Evolutionary conservation across 495 filamentous ascomycete genomes (phyloP), one percentile per base, ranked within the genome.

Genomic region (Penicillium longicatenatum): DNA sequence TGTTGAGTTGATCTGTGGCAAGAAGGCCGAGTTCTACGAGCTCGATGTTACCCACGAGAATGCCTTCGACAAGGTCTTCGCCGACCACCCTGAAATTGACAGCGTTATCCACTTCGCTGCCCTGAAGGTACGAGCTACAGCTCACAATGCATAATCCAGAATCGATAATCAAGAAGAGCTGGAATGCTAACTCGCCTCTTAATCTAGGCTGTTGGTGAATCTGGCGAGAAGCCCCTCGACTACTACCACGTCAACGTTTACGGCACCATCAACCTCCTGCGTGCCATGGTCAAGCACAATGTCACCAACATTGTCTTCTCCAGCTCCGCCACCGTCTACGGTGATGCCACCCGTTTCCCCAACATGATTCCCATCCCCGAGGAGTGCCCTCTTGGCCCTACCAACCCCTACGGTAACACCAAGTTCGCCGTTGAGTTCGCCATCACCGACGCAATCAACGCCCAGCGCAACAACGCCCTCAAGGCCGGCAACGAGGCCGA

Each of bases 361-460:
- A 88, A 95, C 79, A 98, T 98, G 95, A 98, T 98, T 64, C 94
- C 94, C 62, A 98, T 98, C 69, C 94, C 95, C 33, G 94, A 98
- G 78, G 77, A 90, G 68, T 98, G 94, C 82, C 94, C 94, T 43
- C 89, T 97, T 61, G 92, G 90, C 43, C 92, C 94, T 20, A 98
- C 93, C 51, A 98, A 98, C 82, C 91, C 94, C 12, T 98, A 98
- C 75, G 94, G 94, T 33, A 89, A 89, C 71, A 98, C 94, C 52
- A 98, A 98, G 82, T 83, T 88, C 71, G 89, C 86, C 61, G 90
- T 97, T 55, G 94, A 98, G 80, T 82, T 70, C 63, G 85, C 95
- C 72, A 98, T 98, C 72, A 90, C 88, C 50, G 95, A 98, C 73
- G 84, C 90, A 63, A 85, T 97, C 70, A 86, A 89, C 58, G 89